These are phyloP conservation scores for Fusarium clavum DNA, from an alignment of 2,329 filamentous ascomycete species.

Conservation along the genomic window DNA sequence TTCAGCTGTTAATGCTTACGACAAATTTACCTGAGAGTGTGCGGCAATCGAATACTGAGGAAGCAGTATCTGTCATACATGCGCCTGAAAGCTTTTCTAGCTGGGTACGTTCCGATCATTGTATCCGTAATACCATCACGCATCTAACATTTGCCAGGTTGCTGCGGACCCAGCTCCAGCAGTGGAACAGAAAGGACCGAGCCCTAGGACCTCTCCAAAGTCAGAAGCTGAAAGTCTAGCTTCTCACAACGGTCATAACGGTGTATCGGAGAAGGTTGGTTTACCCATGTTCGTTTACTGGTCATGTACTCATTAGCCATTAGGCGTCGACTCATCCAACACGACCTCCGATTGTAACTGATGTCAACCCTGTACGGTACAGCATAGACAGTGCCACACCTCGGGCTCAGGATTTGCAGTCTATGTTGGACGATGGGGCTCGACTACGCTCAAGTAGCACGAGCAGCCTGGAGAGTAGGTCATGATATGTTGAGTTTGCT, in stretches of 20 bases:
- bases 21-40: constrained; percentile 69
- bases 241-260: constrained; percentile 38
- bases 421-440: constrained; percentile 69
- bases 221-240: constrained; percentile 52
- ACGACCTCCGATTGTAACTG: constrained; percentile 80
- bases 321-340: constrained; percentile 54
- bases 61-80: constrained; percentile 91
- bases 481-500: neutral
- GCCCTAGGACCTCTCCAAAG: constrained; percentile 53
- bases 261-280: constrained; percentile 43
- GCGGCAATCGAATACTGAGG: constrained; percentile 74
- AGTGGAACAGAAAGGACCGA: constrained; percentile 51
- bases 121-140: neutral
- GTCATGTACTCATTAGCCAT: constrained; percentile 15
- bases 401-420: constrained; percentile 83
- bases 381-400: constrained; percentile 80
- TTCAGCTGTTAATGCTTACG: constrained; percentile 63
- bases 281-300: neutral
- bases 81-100: constrained; percentile 83
- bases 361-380: constrained; percentile 74
- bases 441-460: constrained; percentile 73
- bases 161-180: constrained; percentile 46
- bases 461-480: constrained; percentile 82
- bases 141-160: constrained; percentile 53
- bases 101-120: constrained; percentile 69